Evolutionary conservation across 202 grass and related monocot genomes (phyloP).

Genomic region (Sporobolus alterniflorus): DNA sequence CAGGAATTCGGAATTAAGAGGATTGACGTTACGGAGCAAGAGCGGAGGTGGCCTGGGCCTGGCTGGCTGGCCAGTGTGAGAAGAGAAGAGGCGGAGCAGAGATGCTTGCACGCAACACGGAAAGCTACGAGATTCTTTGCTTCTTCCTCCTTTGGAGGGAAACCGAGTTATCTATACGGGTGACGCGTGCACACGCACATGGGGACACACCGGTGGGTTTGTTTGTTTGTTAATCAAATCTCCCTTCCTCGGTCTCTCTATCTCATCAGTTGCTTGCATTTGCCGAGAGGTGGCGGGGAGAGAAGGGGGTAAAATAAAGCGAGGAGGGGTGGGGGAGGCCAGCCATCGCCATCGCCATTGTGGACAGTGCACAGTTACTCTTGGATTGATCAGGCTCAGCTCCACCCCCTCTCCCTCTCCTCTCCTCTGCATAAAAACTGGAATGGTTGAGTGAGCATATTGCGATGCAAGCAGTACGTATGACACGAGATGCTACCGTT

Average conservation of each 20-base stretch:
- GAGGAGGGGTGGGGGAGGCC: slow-evolving; percentile 6
- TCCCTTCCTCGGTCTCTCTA: background rate
- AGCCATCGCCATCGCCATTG: background rate
- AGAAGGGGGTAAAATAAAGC: background rate
- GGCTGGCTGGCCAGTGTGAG: slow-evolving; percentile 20
- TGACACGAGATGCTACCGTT: slow-evolving; percentile 6
- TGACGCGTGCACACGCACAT: background rate
- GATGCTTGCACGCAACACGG: slow-evolving; percentile 67
- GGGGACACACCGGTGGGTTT: slow-evolving; percentile 14
- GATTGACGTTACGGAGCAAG: too few relatives aligned
- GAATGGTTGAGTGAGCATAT: too few relatives aligned
- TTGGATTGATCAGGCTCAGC: slow-evolving; percentile 41
- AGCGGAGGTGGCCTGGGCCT: slow-evolving; percentile 15
- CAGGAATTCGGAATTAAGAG: background rate
- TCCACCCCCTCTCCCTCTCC: background rate
- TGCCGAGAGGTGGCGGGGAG: background rate
- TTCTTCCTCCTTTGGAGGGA: slow-evolving; percentile 63
- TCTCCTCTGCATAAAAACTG: background rate
- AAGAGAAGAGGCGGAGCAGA: slow-evolving; percentile 9
- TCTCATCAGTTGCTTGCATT: background rate
- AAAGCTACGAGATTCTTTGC: slow-evolving; percentile 74
- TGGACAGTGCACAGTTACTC: background rate
- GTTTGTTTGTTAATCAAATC: slow-evolving; percentile 34
- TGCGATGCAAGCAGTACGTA: background rate
- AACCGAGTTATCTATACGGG: slow-evolving; percentile 22